Conservation (phyloP, 306 rosid species). For the Casuarina equisetifolia region DNA sequence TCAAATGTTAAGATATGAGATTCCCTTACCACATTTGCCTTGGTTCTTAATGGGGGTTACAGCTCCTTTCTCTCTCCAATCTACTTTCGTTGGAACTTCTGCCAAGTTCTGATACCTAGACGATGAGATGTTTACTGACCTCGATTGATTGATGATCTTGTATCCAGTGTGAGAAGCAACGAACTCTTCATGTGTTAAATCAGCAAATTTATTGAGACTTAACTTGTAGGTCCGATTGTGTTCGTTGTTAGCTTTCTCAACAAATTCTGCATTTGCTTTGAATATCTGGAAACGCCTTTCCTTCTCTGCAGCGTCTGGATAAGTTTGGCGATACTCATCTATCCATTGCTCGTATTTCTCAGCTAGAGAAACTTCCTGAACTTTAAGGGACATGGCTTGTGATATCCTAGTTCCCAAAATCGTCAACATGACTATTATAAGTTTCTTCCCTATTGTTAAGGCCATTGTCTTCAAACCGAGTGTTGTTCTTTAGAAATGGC, state of each 20-base stretch:
- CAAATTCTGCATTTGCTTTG: conserved; percentile 28
- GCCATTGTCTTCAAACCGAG: conserved; percentile 13
- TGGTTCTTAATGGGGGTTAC: conserved; percentile 42
- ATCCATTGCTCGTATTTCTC: conserved; percentile 37
- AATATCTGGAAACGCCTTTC: conserved; percentile 34
- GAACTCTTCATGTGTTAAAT: conserved; percentile 45
- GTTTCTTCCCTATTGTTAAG: neutral
- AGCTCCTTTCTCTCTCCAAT: conserved; percentile 44
- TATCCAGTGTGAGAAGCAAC: conserved; percentile 30
- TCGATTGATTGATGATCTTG: neutral
- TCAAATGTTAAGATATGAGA: neutral
- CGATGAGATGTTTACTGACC: neutral
- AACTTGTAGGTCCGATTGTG: conserved; percentile 36
- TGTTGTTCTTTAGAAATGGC: neutral
- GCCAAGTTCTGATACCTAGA: conserved; percentile 10
- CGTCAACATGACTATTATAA: neutral
- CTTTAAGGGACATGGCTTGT: conserved; percentile 26
- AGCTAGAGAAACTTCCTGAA: conserved; percentile 23
- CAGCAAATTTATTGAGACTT: conserved; percentile 37
- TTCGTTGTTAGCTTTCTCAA: conserved; percentile 37
- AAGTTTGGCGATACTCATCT: conserved; percentile 16
- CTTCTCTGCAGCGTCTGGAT: conserved; percentile 29
- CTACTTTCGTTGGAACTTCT: conserved; percentile 20
- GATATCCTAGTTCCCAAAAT: conserved; percentile 25
- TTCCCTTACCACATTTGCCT: conserved; percentile 31